phyloP scores from a whole-genome alignment of 2,329 filamentous ascomycete genomes.

The Xenosphaeropsis pyriputrescens region DNA sequence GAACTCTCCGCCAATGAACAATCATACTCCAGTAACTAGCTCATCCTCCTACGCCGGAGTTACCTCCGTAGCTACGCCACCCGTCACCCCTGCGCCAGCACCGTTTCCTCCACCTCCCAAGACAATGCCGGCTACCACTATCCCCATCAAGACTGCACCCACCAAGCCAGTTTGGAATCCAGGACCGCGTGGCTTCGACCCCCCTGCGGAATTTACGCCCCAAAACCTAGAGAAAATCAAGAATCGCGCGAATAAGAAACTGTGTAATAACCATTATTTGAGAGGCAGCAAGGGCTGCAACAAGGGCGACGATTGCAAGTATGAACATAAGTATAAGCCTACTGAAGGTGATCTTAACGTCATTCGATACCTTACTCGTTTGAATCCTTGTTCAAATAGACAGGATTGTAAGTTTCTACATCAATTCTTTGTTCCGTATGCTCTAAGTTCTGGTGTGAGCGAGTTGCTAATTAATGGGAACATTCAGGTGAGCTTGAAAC shows the following conservation, averaged over 20 bases:
- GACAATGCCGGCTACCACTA: not conserved
- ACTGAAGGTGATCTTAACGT: conserved; percentile 38
- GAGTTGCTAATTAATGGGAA: too few species aligned
- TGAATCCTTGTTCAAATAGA: conserved; percentile 40
- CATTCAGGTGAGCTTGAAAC: conserved; percentile 25
- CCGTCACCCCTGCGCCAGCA: not conserved
- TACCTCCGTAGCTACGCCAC: conserved; percentile 12
- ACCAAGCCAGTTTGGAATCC: conserved; percentile 31
- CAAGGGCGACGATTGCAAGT: conserved; percentile 38
- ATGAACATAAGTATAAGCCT: conserved; percentile 39
- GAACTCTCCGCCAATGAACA: too few species aligned
- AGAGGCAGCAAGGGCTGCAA: conserved; percentile 31
- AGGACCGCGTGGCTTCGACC: conserved; percentile 37
- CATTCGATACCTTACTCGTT: conserved; percentile 37
- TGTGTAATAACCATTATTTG: conserved; percentile 49
- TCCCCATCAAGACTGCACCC: conserved; percentile 1
- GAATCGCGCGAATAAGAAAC: conserved; percentile 41
- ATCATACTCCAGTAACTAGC: too few species aligned
- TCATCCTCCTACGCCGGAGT: conserved; percentile 16
- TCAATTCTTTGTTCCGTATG: too few species aligned
- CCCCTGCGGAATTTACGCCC: conserved; percentile 29
- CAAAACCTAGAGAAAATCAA: conserved; percentile 37
- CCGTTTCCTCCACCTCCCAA: too few species aligned
- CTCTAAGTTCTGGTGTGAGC: too few species aligned
- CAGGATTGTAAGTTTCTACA: conserved; percentile 30